Evolutionary conservation across 73 alveolate species (phyloP).

Genomic region (Paramecium tetraurelia): DNA sequence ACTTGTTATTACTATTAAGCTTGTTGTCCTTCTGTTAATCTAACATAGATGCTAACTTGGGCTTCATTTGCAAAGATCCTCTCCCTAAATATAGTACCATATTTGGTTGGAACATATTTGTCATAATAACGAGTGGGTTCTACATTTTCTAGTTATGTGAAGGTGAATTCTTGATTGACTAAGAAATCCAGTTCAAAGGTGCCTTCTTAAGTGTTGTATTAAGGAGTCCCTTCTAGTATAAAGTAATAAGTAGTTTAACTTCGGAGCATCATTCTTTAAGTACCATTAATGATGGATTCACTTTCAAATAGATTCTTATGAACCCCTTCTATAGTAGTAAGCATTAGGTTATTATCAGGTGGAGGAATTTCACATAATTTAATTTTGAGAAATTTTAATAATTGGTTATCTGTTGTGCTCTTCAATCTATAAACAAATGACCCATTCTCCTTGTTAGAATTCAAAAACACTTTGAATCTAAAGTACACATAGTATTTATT

Average conservation of each 20-base stretch:
- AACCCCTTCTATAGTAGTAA: slow-evolving; percentile 55
- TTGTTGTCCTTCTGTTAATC: slow-evolving; percentile 22
- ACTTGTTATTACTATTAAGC: slow-evolving; percentile 37
- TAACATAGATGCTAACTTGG: slow-evolving; percentile 65
- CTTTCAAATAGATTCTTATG: slow-evolving; percentile 55
- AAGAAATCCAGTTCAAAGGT: slow-evolving; percentile 69
- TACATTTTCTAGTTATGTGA: slow-evolving; percentile 69
- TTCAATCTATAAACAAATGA: slow-evolving; percentile 51
- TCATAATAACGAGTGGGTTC: slow-evolving; percentile 84
- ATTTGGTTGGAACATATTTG: slow-evolving; percentile 77
- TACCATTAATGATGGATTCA: slow-evolving; percentile 28
- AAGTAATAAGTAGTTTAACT: slow-evolving; percentile 66
- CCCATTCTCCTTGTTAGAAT: slow-evolving; percentile 5
- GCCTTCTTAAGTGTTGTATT: slow-evolving; percentile 72
- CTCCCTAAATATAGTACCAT: slow-evolving; percentile 89
- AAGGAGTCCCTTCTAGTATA: slow-evolving; percentile 72
- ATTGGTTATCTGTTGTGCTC: slow-evolving; percentile 41
- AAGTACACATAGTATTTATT: slow-evolving; percentile 30
- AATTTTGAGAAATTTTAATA: slow-evolving; percentile 23
- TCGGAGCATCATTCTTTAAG: slow-evolving; percentile 34
- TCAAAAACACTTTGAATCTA: slow-evolving; percentile 44
- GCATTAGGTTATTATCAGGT: slow-evolving; percentile 40
- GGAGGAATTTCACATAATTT: slow-evolving; percentile 55
- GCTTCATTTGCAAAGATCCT: slow-evolving; percentile 78
- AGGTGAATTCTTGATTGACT: slow-evolving; percentile 58